Evolutionary conservation across 352 stramenopile genomes (phyloP).

Genomic region (Globisporangium sylvaticum): DNA sequence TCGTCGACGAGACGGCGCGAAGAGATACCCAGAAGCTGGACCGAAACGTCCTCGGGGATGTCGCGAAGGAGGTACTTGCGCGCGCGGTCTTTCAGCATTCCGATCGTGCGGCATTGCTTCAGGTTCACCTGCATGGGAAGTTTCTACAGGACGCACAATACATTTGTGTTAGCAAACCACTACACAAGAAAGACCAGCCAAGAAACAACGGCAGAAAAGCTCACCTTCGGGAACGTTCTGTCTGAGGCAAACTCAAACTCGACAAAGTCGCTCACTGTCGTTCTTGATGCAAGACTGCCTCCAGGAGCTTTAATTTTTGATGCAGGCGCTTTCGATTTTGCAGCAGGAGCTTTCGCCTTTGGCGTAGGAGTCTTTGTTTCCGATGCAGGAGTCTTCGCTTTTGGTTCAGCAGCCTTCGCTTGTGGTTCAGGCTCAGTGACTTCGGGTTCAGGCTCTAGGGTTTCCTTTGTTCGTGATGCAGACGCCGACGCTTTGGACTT

Average conservation of each 20-base stretch:
- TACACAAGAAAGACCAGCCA: not conserved
- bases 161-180: not conserved
- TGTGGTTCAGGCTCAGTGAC: not conserved
- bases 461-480: not conserved
- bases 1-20: slow-evolving; percentile 9
- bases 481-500: not conserved
- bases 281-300: not conserved
- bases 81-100: slow-evolving; percentile 3
- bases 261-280: slow-evolving; percentile 7
- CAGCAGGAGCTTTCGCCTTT: not conserved
- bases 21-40: slow-evolving; percentile 6
- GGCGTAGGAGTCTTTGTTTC: not conserved
- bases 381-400: not conserved
- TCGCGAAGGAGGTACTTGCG: slow-evolving; percentile 1
- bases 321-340: not conserved
- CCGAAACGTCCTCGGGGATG: not conserved
- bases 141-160: not conserved
- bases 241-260: slow-evolving; percentile 28
- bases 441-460: not conserved
- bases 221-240: slow-evolving; percentile 30
- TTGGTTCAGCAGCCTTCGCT: not conserved
- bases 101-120: slow-evolving; percentile 1
- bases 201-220: not conserved
- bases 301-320: not conserved
- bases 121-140: slow-evolving; percentile 5